A percentile compares a stretch with the other conserved stretches of the same genome.
These are phyloP conservation scores for Monosporascus sp. DNA, from an alignment of 2,329 filamentous ascomycete species.

Conservation along the genomic window DNA sequence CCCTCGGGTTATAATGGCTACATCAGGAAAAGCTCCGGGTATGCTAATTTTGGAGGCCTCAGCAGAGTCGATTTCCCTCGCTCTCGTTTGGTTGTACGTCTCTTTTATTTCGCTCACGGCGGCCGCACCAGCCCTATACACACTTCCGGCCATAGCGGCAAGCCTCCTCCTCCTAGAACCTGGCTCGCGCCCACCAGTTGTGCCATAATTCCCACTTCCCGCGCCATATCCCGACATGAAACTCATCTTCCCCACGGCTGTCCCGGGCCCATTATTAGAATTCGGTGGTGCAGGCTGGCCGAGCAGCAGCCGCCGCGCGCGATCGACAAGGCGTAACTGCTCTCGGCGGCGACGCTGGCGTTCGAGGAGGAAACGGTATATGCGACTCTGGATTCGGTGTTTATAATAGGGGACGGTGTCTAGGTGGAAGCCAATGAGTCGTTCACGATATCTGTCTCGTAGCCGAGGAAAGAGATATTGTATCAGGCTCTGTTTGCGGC, in stretches of 20 bases:
- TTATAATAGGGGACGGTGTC: conserved; percentile 69
- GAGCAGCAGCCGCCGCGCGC: conserved; percentile 42
- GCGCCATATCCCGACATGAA: conserved; percentile 28
- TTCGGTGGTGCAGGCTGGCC: conserved; percentile 25
- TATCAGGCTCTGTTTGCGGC: conserved; percentile 47
- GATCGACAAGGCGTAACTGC: conserved; percentile 42
- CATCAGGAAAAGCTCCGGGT: conserved; percentile 77
- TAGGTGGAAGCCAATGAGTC: conserved; percentile 66
- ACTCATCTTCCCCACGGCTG: conserved; percentile 21
- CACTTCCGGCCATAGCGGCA: conserved; percentile 55
- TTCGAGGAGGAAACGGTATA: conserved; percentile 69
- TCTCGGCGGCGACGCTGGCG: conserved; percentile 53
- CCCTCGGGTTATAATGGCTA: conserved; percentile 72
- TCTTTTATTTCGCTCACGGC: conserved; percentile 56
- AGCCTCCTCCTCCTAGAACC: conserved; percentile 76
- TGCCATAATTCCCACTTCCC: conserved; percentile 31
- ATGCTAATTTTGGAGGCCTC: conserved; percentile 44
- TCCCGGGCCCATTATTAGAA: conserved; percentile 30
- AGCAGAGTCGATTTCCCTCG: conserved; percentile 29
- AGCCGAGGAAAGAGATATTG: conserved; percentile 65
- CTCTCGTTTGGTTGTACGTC: conserved; percentile 52
- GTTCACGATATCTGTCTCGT: conserved; percentile 59
- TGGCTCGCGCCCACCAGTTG: conserved; percentile 45
- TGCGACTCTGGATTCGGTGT: conserved; percentile 65
- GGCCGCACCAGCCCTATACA: conserved; percentile 52